These are phyloP conservation scores for Penicillium italicum DNA, from an alignment of 2,329 filamentous ascomycete species.

Conservation along the genomic window DNA sequence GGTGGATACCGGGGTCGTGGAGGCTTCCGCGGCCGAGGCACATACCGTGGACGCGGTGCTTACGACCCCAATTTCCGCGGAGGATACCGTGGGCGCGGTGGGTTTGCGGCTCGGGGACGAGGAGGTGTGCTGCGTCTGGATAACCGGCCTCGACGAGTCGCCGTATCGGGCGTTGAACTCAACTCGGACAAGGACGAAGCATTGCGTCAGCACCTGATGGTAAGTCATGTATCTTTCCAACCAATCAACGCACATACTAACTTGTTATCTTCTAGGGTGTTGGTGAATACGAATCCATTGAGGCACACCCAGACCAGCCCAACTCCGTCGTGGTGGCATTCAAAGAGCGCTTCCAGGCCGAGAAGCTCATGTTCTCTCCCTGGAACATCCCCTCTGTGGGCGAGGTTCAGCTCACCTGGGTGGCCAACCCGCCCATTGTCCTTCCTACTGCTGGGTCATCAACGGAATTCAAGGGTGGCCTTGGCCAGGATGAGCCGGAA, in stretches of 20 bases:
- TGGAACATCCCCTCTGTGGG: slow-evolving; percentile 51
- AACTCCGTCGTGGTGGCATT: slow-evolving; percentile 45
- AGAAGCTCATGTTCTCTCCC: slow-evolving; percentile 51
- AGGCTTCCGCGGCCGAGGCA: slow-evolving; percentile 38
- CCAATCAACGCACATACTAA: background rate
- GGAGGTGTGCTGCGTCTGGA: slow-evolving; percentile 56
- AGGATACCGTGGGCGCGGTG: slow-evolving; percentile 44
- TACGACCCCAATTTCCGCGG: slow-evolving; percentile 41
- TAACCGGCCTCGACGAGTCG: slow-evolving; percentile 55
- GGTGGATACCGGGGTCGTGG: slow-evolving; percentile 38
- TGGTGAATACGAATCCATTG: slow-evolving; percentile 47
- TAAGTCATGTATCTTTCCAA: slow-evolving; percentile 24
- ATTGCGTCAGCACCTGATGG: slow-evolving; percentile 54
- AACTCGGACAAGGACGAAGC: slow-evolving; percentile 53
- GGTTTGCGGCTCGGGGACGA: slow-evolving; percentile 36
- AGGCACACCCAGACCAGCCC: slow-evolving; percentile 39
- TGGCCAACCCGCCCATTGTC: slow-evolving; percentile 39
- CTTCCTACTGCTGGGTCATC: slow-evolving; percentile 13
- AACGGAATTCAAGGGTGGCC: slow-evolving; percentile 24
- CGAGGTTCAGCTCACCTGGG: slow-evolving; percentile 55
- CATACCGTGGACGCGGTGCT: slow-evolving; percentile 41
- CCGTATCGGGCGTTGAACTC: slow-evolving; percentile 48
- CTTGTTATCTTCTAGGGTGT: slow-evolving; percentile 35
- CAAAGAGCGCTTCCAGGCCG: slow-evolving; percentile 51
- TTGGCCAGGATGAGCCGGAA: slow-evolving; percentile 26